A percentile compares a stretch with the other conserved stretches of the same genome.
phyloP scores from a whole-genome alignment of 2,329 filamentous ascomycete genomes.

The Metarhizium humberi region DNA sequence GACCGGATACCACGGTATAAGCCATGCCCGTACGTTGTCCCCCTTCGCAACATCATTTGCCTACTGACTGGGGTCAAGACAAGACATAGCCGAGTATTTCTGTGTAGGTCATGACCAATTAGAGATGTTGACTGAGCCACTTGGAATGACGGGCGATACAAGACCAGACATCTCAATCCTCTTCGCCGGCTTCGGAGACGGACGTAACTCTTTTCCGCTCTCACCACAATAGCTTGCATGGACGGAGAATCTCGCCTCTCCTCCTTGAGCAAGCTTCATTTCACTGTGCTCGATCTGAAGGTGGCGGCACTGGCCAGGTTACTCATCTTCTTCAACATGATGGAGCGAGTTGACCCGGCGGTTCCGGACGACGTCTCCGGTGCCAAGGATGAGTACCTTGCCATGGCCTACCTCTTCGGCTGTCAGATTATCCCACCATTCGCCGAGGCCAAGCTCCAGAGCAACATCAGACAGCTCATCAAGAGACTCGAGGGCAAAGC shows the following conservation, averaged over 20 bases:
- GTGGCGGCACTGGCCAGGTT: constrained; percentile 13
- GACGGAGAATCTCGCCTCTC: neutral
- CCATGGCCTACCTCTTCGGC: constrained; percentile 13
- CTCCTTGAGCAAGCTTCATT: constrained; percentile 8
- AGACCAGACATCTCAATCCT: constrained; percentile 9
- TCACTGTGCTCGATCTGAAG: constrained; percentile 16
- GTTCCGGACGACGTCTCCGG: neutral
- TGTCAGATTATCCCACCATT: constrained; percentile 11
- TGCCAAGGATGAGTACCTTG: constrained; percentile 6
- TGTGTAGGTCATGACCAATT: neutral
- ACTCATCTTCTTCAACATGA: constrained; percentile 13
- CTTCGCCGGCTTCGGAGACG: constrained; percentile 16
- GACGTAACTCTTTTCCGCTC: constrained; percentile 11
- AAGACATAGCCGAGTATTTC: neutral
- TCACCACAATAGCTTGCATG: constrained; percentile 2
- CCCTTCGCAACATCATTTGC: neutral
- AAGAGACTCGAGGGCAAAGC: constrained; percentile 7
- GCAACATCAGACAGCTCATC: constrained; percentile 11
- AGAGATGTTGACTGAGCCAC: neutral
- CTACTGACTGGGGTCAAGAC: neutral
- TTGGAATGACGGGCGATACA: neutral
- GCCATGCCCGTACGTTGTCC: neutral
- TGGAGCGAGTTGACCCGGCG: neutral
- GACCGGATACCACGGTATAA: neutral
- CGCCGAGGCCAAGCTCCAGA: constrained; percentile 9